Base-by-base conservation (phyloP, 2,329 filamentous ascomycete genomes). In the Ilyonectria mors-panacis region DNA sequence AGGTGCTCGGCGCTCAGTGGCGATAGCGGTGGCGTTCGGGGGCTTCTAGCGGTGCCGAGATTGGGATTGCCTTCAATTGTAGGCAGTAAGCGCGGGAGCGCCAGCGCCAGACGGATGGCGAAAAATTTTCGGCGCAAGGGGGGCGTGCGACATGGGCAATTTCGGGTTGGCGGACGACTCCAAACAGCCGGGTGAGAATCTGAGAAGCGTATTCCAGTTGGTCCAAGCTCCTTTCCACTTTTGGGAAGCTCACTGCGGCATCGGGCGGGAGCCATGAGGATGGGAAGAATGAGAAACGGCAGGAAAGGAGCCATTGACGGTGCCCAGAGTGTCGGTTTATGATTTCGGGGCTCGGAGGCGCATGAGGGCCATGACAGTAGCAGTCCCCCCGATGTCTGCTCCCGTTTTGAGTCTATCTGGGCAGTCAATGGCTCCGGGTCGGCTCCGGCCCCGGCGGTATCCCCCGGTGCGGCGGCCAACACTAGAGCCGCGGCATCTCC, bases 51-150 rank as follows among this genome's bases (percentile, higher is more conserved):
- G 50, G 47, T 61, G 57, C 59, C 50, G 64, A 73, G 58, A 68
- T 70, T 72, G 68, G 53, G 68, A 72, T 67, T 73, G 37, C 62
- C 59, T 65, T 48, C 56, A 57, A 17, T 19, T 53, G 21, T 21
- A 47, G 45, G 35, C 19, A 33, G 42, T 50, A 30, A 63, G 58
- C 15, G 50, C 7, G 26, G 51, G 19, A 56, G 39, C 19, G 30
- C 26, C 21, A 47, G n/a, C 12, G 19, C 26, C 47, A 17, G 23
- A 7, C 12, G 30, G 50, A 26, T 21, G 42, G 55, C 74, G 73
- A 76, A 74, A 76, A 76, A 61, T 39, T 69, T 75, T 76, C 74
- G 74, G 74, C 70, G 21, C 54, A 73, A 67, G 53, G 67, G 68
- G 68, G 67, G 74, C 21, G 67, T 68, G 67, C 47, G 48, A 59